Base-by-base conservation (phyloP, 371 early-diverging fungal genomes). In the Basidiobolus meristosporus region DNA sequence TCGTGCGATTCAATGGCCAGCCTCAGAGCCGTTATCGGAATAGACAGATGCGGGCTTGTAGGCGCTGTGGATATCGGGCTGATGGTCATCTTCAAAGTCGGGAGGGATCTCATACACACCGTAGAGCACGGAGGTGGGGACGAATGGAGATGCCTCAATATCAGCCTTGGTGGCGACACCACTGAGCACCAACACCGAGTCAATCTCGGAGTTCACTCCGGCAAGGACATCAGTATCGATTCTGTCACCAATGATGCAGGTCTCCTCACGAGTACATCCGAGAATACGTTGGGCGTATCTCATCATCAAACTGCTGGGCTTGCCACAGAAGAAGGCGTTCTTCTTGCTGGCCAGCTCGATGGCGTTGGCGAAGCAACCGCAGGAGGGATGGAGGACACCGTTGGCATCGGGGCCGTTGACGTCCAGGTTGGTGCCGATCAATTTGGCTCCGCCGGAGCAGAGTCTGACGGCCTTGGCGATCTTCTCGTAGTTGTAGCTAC, bases 161-260 rank as follows among this genome's bases (percentile, higher is more conserved):
- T 69, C 68, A 7, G 51, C 51, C 54, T 53, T 55, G 38, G 61
- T 59, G 19, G 72, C 69, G 29, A 75, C 70, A 41, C 76, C 72
- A 38, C 63, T 62, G 38, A 75, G 53, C 26, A 75, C 76, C 18
- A 76, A 58, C 19, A 72, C 71, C 6, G 72, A 63, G 47, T 75
- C 71, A 40, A 75, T 67, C 54, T 70, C 63, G 38, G 65, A 60
- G 38, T 51, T 60, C 41, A 65, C 61, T 52, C 69, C 69, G 43
- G 63, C 69, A 20, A 61, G 58, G 51, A 65, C 55, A 47, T 76
- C 76, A 26, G 73, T 76, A 51, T 76, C 73, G 70, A 76, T 70
- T 39, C 76, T 65, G 46, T 76, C 73, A 48, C 76, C 76, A 49
- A 76, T 63, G 37, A 76, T 72, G 53, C 73, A 71, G 1, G 70